A percentile compares a stretch with the other conserved stretches of the same genome.
Evolutionary conservation across 2,329 filamentous ascomycete species (phyloP).

Genomic region (Claviceps sp.): DNA sequence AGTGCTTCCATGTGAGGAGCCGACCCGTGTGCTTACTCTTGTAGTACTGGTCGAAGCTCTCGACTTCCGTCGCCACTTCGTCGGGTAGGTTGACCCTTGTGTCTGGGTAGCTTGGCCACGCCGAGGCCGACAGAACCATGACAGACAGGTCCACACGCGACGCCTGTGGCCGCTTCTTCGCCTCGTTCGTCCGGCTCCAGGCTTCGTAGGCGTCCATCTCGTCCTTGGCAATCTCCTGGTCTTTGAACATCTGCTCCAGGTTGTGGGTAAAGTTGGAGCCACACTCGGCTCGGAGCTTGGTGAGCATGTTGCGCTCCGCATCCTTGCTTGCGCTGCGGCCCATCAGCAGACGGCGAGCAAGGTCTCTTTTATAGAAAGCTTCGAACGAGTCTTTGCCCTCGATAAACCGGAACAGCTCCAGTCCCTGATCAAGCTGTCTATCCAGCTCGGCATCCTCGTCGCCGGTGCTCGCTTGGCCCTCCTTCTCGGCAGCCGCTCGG

Average conservation of each 20-base stretch:
- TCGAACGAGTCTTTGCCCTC: slow-evolving; percentile 97
- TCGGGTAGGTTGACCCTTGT: slow-evolving; percentile 56
- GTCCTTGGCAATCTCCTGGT: slow-evolving; percentile 84
- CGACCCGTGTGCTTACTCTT: slow-evolving; percentile 79
- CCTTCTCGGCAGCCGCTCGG: slow-evolving; percentile 41
- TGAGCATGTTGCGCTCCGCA: slow-evolving; percentile 89
- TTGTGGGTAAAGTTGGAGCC: slow-evolving; percentile 93
- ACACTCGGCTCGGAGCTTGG: slow-evolving; percentile 83
- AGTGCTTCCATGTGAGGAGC: slow-evolving; percentile 81
- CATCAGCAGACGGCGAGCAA: slow-evolving; percentile 82
- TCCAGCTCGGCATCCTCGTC: slow-evolving; percentile 91
- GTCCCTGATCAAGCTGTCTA: slow-evolving; percentile 76
- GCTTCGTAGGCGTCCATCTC: slow-evolving; percentile 83
- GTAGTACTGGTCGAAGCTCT: slow-evolving; percentile 76
- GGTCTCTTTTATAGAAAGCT: slow-evolving; percentile 97
- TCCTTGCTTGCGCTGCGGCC: slow-evolving; percentile 85
- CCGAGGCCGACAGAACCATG: slow-evolving; percentile 77
- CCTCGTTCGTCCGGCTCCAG: slow-evolving; percentile 41
- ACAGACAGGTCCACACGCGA: slow-evolving; percentile 55
- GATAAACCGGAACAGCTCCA: slow-evolving; percentile 93
- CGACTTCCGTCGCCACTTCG: slow-evolving; percentile 61
- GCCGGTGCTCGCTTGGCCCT: slow-evolving; percentile 51
- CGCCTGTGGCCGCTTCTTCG: slow-evolving; percentile 19
- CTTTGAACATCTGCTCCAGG: slow-evolving; percentile 98
- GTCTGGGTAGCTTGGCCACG: slow-evolving; percentile 88